Percentiles rank a stretch among this genome's conserved stretches.
These are phyloP conservation scores for Starmera quercuum DNA, from an alignment of 805 yeast species.

Conservation along the genomic window DNA sequence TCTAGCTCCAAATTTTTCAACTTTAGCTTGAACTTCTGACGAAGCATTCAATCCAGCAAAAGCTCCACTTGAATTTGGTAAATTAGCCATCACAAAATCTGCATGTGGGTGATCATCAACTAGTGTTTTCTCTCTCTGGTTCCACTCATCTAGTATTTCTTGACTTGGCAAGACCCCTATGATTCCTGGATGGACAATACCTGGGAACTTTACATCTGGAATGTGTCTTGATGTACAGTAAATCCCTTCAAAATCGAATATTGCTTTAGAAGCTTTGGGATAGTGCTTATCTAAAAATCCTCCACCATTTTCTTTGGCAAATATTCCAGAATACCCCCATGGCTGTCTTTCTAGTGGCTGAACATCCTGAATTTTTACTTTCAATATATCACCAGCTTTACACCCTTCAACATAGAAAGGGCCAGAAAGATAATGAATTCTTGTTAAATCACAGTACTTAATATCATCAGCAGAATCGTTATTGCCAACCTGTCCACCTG, in stretches of 20 bases:
- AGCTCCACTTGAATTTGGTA: conserved; percentile 29
- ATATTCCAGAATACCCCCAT: conserved; percentile 47
- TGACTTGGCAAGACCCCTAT: conserved; percentile 43
- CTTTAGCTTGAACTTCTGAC: conserved; percentile 20
- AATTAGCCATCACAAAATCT: conserved; percentile 30
- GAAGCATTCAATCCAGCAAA: conserved; percentile 33
- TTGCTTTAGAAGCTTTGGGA: conserved; percentile 45
- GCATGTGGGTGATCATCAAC: conserved; percentile 27
- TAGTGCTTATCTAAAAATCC: conserved; percentile 41
- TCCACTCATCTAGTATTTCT: conserved; percentile 37
- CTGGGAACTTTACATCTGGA: conserved; percentile 42
- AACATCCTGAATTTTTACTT: conserved; percentile 42
- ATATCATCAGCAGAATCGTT: conserved; percentile 42
- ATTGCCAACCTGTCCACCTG: conserved; percentile 43
- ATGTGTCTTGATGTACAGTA: conserved; percentile 41
- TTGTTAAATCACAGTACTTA: conserved; percentile 33
- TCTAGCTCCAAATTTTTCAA: conserved; percentile 38
- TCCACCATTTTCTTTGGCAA: conserved; percentile 42
- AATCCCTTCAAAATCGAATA: conserved; percentile 45
- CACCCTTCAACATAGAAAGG: conserved; percentile 38
- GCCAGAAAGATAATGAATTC: conserved; percentile 42
- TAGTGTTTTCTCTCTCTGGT: conserved; percentile 30
- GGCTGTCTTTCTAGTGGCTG: conserved; percentile 45
- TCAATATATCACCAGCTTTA: conserved; percentile 40
- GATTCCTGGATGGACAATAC: conserved; percentile 44